Percentiles rank a stretch among this genome's conserved stretches.
Evolutionary conservation across 805 yeast genomes (phyloP).

Genomic region (Candida glaebosa): DNA sequence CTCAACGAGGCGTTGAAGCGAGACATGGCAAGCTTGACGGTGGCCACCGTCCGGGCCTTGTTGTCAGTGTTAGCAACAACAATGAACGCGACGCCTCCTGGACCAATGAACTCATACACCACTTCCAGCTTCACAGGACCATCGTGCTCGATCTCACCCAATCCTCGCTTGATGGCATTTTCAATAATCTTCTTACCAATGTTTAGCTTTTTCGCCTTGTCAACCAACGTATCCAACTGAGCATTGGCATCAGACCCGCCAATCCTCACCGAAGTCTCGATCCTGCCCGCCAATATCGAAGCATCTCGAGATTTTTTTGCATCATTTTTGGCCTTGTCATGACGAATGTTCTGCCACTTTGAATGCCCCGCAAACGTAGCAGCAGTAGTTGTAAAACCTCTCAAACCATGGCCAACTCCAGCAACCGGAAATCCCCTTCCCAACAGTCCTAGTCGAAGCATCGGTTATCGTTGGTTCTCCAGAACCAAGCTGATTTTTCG

Average conservation of each 20-base stretch:
- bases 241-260: conserved; percentile 64
- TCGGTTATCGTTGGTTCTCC: too few species aligned
- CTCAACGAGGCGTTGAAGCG: conserved; percentile 68
- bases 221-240: conserved; percentile 71
- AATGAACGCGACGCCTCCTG: conserved; percentile 84
- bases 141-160: conserved; percentile 56
- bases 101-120: conserved; percentile 86
- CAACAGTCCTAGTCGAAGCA: background rate
- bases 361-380: conserved; percentile 70
- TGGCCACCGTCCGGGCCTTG: conserved; percentile 74
- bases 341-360: conserved; percentile 94
- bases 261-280: conserved; percentile 70
- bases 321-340: conserved; percentile 91
- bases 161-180: conserved; percentile 80
- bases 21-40: conserved; percentile 70
- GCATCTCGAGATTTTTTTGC: conserved; percentile 68
- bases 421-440: background rate
- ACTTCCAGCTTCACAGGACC: conserved; percentile 51
- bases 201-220: conserved; percentile 70
- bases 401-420: background rate
- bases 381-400: conserved; percentile 14
- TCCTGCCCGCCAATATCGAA: conserved; percentile 67
- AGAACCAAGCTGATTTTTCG: background rate
- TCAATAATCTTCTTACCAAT: conserved; percentile 85
- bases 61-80: conserved; percentile 89